Percentiles rank a stretch among this genome's conserved stretches.
phyloP scores from a whole-genome alignment of 1,284 basidiomycete genomes.

The Grifola frondosa region DNA sequence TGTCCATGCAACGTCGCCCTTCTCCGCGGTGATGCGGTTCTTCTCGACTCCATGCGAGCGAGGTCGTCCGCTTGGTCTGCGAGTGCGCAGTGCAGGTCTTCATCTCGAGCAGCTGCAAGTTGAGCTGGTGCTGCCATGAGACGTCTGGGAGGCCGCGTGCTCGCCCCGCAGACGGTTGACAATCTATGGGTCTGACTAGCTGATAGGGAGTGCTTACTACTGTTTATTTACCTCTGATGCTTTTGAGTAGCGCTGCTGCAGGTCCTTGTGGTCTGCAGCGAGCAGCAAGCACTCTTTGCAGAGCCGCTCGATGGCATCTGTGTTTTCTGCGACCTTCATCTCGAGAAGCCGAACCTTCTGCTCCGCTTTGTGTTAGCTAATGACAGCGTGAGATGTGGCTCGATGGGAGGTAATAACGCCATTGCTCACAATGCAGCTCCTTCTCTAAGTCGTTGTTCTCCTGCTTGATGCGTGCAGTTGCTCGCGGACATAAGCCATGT shows the following conservation, averaged over 20 bases:
- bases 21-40: constrained; percentile 58
- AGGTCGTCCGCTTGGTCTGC: constrained; percentile 64
- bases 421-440: constrained; percentile 58
- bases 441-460: constrained; percentile 68
- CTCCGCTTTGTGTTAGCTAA: constrained; percentile 61
- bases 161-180: constrained; percentile 61
- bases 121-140: constrained; percentile 73
- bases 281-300: constrained; percentile 72
- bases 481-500: constrained; percentile 70
- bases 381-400: background rate
- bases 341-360: constrained; percentile 69
- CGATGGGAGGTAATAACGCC: no score
- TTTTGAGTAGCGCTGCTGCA: constrained; percentile 64
- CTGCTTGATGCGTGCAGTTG: constrained; percentile 68
- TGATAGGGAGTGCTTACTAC: no score
- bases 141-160: constrained; percentile 57
- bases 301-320: constrained; percentile 65
- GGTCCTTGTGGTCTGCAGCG: constrained; percentile 62
- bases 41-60: constrained; percentile 59
- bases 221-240: constrained; percentile 62
- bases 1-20: constrained; percentile 57
- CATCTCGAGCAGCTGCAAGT: constrained; percentile 70
- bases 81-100: constrained; percentile 65
- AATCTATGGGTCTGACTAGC: constrained; percentile 38
- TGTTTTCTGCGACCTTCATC: constrained; percentile 62